Conservation (phyloP, 2,329 filamentous ascomycete species). For the Incumbomyces delicatus region DNA sequence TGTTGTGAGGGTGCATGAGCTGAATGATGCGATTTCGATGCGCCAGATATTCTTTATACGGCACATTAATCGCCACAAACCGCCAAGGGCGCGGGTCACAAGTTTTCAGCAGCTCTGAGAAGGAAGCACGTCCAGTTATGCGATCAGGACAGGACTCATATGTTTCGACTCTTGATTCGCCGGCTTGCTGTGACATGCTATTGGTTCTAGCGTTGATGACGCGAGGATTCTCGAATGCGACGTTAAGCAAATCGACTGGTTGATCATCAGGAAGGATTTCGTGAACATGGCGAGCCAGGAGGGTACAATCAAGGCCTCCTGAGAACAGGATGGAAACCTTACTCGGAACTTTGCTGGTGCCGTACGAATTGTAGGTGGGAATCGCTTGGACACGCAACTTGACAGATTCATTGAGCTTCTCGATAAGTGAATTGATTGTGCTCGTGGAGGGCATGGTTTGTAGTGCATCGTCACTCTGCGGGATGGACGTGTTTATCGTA, state of each 20-base stretch:
- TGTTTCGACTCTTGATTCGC: conserved; percentile 26
- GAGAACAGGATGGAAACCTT: conserved; percentile 78
- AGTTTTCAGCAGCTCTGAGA: conserved; percentile 58
- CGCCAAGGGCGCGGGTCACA: conserved; percentile 68
- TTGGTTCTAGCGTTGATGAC: conserved; percentile 47
- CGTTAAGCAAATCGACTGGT: conserved; percentile 79
- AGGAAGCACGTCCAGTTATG: conserved; percentile 70
- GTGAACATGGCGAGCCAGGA: conserved; percentile 71
- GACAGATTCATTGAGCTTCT: conserved; percentile 15
- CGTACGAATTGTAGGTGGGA: conserved; percentile 13
- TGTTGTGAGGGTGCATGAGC: conserved; percentile 87
- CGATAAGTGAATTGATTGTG: conserved; percentile 8
- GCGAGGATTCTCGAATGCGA: conserved; percentile 90
- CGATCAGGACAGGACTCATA: conserved; percentile 88
- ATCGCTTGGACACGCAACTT: conserved; percentile 15
- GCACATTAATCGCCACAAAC: conserved; percentile 73
- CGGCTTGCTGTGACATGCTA: conserved; percentile 24
- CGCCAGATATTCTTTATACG: conserved; percentile 61
- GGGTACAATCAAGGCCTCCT: conserved; percentile 83
- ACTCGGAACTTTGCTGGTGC: conserved; percentile 21
- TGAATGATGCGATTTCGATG: conserved; percentile 62
- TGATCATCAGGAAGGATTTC: conserved; percentile 61
- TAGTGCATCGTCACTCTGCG: not conserved
- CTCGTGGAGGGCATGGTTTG: conserved; percentile 5
- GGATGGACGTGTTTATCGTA: not conserved